Evolutionary conservation across 2,329 filamentous ascomycete species (phyloP).

Genomic region (Botrytis squamosa): DNA sequence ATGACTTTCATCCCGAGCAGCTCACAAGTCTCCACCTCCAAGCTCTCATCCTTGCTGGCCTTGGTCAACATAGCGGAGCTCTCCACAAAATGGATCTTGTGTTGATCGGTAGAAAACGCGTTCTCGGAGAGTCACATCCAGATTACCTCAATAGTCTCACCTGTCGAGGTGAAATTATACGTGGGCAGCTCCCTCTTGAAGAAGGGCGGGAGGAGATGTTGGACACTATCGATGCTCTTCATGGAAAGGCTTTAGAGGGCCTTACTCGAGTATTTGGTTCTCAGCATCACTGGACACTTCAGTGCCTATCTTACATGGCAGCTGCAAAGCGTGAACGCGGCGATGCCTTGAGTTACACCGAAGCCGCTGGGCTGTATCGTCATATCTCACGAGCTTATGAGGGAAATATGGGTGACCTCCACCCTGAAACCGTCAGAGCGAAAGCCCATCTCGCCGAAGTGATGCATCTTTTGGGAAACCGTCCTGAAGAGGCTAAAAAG

Average conservation of each 20-base stretch:
- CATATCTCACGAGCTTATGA: constrained; percentile 29
- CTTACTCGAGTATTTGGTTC: constrained; percentile 31
- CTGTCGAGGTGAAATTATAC: constrained; percentile 34
- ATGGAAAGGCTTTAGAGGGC: constrained; percentile 29
- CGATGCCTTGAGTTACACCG: constrained; percentile 24
- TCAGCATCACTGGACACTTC: constrained; percentile 32
- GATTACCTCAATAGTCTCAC: constrained; percentile 32
- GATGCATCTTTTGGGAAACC: constrained; percentile 24
- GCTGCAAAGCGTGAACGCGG: constrained; percentile 31
- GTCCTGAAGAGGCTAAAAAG: constrained; percentile 30
- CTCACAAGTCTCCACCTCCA: constrained; percentile 33
- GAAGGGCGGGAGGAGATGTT: constrained; percentile 27
- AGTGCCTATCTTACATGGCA: constrained; percentile 30
- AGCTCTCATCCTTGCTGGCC: constrained; percentile 32
- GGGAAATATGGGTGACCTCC: constrained; percentile 29
- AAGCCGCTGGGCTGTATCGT: constrained; percentile 27
- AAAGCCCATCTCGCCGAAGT: constrained; percentile 30
- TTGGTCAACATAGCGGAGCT: constrained; percentile 29
- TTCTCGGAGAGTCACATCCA: constrained; percentile 31
- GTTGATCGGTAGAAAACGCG: constrained; percentile 24
- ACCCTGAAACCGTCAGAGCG: constrained; percentile 33
- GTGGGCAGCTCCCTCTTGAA: constrained; percentile 27
- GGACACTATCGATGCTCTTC: constrained; percentile 29
- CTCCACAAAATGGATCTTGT: constrained; percentile 31
- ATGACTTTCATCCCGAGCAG: constrained; percentile 34